Evolutionary conservation across 352 stramenopile species (phyloP).

Genomic region (Globisporangium lucens): DNA sequence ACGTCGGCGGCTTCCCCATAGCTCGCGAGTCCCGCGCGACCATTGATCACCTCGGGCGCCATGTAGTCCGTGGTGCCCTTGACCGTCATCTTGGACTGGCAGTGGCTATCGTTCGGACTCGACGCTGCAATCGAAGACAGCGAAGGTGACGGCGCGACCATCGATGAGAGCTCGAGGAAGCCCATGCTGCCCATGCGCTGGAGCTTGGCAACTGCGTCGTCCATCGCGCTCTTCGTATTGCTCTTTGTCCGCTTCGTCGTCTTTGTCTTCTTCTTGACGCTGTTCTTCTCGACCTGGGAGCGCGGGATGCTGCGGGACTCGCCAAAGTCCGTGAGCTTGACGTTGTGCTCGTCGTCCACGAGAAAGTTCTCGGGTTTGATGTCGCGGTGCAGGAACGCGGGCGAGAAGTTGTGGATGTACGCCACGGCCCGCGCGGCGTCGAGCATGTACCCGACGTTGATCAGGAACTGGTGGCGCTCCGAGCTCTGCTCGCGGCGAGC

Average conservation of each 20-base stretch:
- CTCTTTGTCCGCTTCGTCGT: background rate
- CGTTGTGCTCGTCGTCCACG: slow-evolving; percentile 39
- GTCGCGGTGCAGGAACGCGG: slow-evolving; percentile 58
- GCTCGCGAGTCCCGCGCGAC: slow-evolving; percentile 33
- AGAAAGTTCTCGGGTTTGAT: slow-evolving; percentile 69
- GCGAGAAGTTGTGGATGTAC: slow-evolving; percentile 62
- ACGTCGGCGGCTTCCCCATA: slow-evolving; percentile 72
- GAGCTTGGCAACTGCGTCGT: background rate
- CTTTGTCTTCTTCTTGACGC: background rate
- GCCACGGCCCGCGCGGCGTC: slow-evolving; percentile 51
- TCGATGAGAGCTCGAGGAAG: slow-evolving; percentile 16
- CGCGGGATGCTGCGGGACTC: slow-evolving; percentile 44
- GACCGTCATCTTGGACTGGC: slow-evolving; percentile 45
- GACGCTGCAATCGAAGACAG: background rate
- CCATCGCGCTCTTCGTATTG: background rate
- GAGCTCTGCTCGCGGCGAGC: slow-evolving; percentile 10
- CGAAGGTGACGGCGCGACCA: background rate
- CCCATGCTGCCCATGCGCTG: slow-evolving; percentile 7
- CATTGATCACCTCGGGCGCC: slow-evolving; percentile 67
- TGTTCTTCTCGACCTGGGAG: slow-evolving; percentile 4
- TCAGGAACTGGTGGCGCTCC: slow-evolving; percentile 38
- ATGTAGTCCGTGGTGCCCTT: slow-evolving; percentile 73
- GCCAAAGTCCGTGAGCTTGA: slow-evolving; percentile 71
- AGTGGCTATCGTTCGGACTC: background rate
- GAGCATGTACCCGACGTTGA: slow-evolving; percentile 59